phyloP scores from a whole-genome alignment of 352 stramenopile genomes.

The Achlya hypogyna region DNA sequence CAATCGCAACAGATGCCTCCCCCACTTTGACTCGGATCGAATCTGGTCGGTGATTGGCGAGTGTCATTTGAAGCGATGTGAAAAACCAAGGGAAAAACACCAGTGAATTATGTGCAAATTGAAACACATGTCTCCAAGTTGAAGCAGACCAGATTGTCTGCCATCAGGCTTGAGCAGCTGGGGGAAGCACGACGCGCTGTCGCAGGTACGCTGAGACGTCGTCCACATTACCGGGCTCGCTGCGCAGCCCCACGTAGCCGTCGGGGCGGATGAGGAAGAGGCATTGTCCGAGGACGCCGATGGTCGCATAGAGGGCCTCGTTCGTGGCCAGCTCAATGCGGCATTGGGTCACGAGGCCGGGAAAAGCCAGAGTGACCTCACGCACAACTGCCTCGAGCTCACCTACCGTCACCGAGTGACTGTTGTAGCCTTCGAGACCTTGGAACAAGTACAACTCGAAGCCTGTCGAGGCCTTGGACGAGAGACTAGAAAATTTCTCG shows the following conservation, averaged over 20 bases:
- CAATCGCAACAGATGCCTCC: background rate
- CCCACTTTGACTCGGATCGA: background rate
- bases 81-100: no score
- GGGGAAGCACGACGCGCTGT: no score
- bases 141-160: no score
- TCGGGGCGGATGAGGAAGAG: constrained; percentile 13
- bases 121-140: background rate
- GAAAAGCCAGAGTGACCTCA: background rate
- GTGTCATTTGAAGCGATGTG: background rate
- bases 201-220: no score
- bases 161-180: no score
- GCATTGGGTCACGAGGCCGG: background rate
- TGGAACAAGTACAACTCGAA: background rate
- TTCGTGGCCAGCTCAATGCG: background rate
- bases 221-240: background rate
- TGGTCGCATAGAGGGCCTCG: background rate
- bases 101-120: background rate
- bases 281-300: background rate
- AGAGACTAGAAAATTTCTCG: background rate
- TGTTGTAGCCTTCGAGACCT: background rate
- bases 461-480: background rate
- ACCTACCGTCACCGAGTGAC: background rate
- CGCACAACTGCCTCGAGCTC: background rate
- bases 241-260: constrained; percentile 12
- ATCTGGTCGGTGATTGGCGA: background rate